phyloP scores from a whole-genome alignment of 306 rosid genomes.

The Abrus precatorius region DNA sequence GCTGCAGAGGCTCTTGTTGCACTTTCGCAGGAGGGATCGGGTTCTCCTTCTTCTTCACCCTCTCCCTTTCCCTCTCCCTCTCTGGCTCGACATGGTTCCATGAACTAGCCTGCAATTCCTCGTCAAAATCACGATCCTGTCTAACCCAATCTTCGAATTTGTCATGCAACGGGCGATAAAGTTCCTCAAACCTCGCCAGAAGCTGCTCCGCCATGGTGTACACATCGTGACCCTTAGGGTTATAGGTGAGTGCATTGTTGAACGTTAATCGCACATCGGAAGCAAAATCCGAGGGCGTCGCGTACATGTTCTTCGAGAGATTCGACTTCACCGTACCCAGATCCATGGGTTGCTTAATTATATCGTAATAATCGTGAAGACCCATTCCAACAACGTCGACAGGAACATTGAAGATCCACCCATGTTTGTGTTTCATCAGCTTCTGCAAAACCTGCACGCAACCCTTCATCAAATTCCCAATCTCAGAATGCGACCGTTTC shows the following conservation, averaged over 20 bases:
- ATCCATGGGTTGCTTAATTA: slow-evolving; percentile 93
- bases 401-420: slow-evolving; percentile 79
- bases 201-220: slow-evolving; percentile 71
- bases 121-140: slow-evolving; percentile 62
- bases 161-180: slow-evolving; percentile 63
- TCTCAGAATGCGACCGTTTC: slow-evolving; percentile 67
- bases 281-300: slow-evolving; percentile 71
- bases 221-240: slow-evolving; percentile 85
- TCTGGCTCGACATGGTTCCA: slow-evolving; percentile 80
- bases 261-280: slow-evolving; percentile 82
- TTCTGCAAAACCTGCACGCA: slow-evolving; percentile 76
- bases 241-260: slow-evolving; percentile 81
- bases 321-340: slow-evolving; percentile 81
- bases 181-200: slow-evolving; percentile 69
- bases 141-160: slow-evolving; percentile 53
- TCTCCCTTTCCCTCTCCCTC: slow-evolving; percentile 53
- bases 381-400: slow-evolving; percentile 72
- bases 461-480: slow-evolving; percentile 63
- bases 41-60: slow-evolving; percentile 54
- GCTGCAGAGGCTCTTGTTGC: slow-evolving; percentile 42
- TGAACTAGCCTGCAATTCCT: slow-evolving; percentile 85
- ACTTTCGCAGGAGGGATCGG: slow-evolving; percentile 32
- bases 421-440: slow-evolving; percentile 81
- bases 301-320: slow-evolving; percentile 59
- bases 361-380: slow-evolving; percentile 88